phyloP scores from a whole-genome alignment of 768 basidiomycete species.

The Boletus eberwhitei region DNA sequence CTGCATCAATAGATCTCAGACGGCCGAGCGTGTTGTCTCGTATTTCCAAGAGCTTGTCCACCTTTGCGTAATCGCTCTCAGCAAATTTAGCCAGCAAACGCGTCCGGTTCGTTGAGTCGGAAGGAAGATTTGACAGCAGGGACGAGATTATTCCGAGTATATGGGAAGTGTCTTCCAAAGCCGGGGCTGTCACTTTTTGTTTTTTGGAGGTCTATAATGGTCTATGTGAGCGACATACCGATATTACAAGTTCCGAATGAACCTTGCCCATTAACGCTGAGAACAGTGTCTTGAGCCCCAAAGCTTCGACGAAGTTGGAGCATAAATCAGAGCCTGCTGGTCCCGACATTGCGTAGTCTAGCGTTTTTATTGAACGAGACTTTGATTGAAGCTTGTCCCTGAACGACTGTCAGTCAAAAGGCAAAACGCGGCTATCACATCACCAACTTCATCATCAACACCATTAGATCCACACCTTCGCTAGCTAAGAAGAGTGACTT shows the following conservation, averaged over 20 bases:
- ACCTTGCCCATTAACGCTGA: conserved; percentile 95
- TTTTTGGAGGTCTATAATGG: conserved; percentile 53
- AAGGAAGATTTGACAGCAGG: conserved; percentile 80
- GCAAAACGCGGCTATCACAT: not conserved
- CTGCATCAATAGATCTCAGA: conserved; percentile 57
- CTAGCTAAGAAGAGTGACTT: conserved; percentile 82
- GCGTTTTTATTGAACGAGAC: conserved; percentile 82
- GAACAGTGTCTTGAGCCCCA: conserved; percentile 89
- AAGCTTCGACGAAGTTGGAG: conserved; percentile 80
- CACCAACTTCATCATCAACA: conserved; percentile 93
- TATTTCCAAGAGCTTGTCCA: conserved; percentile 88
- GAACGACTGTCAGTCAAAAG: conserved; percentile 3
- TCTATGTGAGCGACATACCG: conserved; percentile 9
- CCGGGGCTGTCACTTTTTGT: conserved; percentile 52
- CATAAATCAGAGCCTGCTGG: conserved; percentile 65
- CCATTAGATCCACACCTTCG: conserved; percentile 95
- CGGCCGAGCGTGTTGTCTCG: conserved; percentile 66
- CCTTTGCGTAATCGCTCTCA: conserved; percentile 88
- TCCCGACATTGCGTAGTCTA: conserved; percentile 89
- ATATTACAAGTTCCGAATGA: conserved; percentile 7
- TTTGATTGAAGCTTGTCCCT: conserved; percentile 83
- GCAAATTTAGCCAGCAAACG: conserved; percentile 92
- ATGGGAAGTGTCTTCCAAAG: conserved; percentile 82
- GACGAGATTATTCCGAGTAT: conserved; percentile 86
- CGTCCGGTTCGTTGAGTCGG: conserved; percentile 76